Percentiles rank a stretch among this genome's conserved stretches.
phyloP scores from a whole-genome alignment of 2,329 filamentous ascomycete species.

The Fusarium haematococcum region DNA sequence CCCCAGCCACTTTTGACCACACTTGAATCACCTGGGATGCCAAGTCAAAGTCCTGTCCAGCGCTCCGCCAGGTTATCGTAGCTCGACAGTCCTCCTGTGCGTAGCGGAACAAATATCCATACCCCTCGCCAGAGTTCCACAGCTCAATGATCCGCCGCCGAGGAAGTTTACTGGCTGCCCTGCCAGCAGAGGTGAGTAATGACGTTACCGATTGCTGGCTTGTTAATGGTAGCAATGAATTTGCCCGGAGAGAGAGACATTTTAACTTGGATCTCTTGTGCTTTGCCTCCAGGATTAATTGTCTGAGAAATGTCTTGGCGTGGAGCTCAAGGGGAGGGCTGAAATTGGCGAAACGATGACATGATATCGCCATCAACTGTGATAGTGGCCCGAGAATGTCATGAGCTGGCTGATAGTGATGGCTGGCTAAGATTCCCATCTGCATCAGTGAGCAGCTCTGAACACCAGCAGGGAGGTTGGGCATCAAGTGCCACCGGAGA shows the following conservation, averaged over 20 bases:
- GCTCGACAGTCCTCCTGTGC: background rate
- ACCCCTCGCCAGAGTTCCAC: background rate
- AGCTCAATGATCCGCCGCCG: slow-evolving; percentile 15
- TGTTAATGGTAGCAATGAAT: accelerated
- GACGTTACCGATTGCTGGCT: background rate
- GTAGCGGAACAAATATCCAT: slow-evolving; percentile 21
- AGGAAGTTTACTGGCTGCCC: slow-evolving; percentile 6
- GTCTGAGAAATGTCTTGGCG: background rate
- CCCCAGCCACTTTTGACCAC: background rate
- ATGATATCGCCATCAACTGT: slow-evolving; percentile 2
- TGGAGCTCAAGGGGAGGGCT: background rate
- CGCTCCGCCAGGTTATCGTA: slow-evolving; percentile 11
- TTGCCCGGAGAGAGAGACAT: background rate
- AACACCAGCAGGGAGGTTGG: slow-evolving; percentile 9
- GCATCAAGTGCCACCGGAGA: slow-evolving; percentile 7
- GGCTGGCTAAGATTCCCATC: background rate
- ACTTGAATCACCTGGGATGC: background rate
- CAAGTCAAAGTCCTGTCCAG: background rate
- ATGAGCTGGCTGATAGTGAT: background rate
- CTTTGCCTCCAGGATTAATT: background rate
- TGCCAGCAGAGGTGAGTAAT: background rate
- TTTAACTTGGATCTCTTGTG: slow-evolving; percentile 3
- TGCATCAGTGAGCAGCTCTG: background rate
- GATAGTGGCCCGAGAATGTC: background rate
- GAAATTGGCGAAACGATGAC: slow-evolving; percentile 14